These are phyloP conservation scores for Botryotinia narcissicola DNA, from an alignment of 2,329 filamentous ascomycete species.

Conservation along the genomic window DNA sequence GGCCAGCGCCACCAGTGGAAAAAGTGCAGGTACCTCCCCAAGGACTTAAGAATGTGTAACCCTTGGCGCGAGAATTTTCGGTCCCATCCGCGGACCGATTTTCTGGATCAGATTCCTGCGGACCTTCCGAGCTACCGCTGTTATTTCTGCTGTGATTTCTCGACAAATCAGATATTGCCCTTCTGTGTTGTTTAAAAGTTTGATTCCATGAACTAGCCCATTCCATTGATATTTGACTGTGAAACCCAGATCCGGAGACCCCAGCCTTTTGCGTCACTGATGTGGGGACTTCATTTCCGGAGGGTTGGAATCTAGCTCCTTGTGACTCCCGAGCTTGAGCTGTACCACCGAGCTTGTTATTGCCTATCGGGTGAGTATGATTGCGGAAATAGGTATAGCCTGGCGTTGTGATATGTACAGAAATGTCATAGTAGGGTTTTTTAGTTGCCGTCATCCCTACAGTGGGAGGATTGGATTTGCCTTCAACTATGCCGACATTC, in stretches of 20 bases:
- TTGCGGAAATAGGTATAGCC: constrained; percentile 37
- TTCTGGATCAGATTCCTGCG: constrained; percentile 14
- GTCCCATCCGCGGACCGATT: constrained; percentile 17
- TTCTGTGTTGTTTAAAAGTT: constrained; percentile 31
- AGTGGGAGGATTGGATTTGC: constrained; percentile 22
- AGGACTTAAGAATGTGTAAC: constrained; percentile 77
- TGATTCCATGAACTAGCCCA: constrained; percentile 34
- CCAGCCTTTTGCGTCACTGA: constrained; percentile 13
- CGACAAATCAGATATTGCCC: constrained; percentile 31
- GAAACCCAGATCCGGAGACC: constrained; percentile 40
- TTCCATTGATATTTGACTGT: constrained; percentile 56
- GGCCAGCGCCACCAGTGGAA: constrained; percentile 71
- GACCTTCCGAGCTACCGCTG: constrained; percentile 23
- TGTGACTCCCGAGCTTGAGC: not conserved
- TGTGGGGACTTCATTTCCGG: constrained; percentile 13
- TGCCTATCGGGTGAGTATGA: constrained; percentile 9
- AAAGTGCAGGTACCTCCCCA: constrained; percentile 91
- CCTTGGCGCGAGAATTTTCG: constrained; percentile 40
- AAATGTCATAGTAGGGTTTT: constrained; percentile 41
- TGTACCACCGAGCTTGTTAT: constrained; percentile 17
- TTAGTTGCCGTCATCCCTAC: constrained; percentile 37
- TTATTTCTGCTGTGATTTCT: constrained; percentile 23
- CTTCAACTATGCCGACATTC: constrained; percentile 67
- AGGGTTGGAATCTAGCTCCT: not conserved
- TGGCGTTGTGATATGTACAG: constrained; percentile 36